Evolutionary conservation across 2,329 filamentous ascomycete genomes (phyloP).

Genomic region (Clonostachys solani): DNA sequence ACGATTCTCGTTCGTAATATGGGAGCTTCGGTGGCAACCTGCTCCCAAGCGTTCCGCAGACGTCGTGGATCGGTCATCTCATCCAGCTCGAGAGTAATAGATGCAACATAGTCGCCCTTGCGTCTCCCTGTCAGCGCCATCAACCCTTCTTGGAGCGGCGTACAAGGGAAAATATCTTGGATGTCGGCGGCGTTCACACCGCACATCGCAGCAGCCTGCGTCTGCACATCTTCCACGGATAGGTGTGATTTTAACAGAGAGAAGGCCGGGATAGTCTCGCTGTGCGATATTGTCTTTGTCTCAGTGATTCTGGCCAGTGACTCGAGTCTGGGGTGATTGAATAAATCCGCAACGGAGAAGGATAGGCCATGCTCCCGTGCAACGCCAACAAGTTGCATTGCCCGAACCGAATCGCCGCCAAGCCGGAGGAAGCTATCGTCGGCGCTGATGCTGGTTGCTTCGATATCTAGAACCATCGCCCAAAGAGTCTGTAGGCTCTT

Average conservation of each 20-base stretch:
- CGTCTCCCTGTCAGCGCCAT: constrained; percentile 26
- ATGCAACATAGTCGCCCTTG: background rate
- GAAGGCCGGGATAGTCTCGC: too few relatives aligned
- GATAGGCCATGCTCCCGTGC: background rate
- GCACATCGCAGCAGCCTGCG: too few relatives aligned
- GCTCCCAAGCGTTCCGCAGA: background rate
- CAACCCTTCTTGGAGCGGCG: constrained; percentile 42
- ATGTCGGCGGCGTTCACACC: too few relatives aligned
- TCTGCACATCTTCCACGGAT: too few relatives aligned
- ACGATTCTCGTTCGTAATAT: background rate
- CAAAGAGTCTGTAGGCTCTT: constrained; percentile 26
- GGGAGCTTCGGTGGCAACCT: background rate
- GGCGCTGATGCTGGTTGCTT: constrained; percentile 23
- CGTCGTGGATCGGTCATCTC: too few relatives aligned
- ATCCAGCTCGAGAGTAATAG: too few relatives aligned
- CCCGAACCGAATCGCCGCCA: constrained; percentile 44
- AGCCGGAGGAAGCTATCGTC: constrained; percentile 44
- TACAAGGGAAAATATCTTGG: constrained; percentile 41
- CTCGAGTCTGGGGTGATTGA: constrained; percentile 17
- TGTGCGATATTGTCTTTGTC: too few relatives aligned
- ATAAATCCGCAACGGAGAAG: background rate
- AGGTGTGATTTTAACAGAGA: too few relatives aligned
- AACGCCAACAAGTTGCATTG: constrained; percentile 37
- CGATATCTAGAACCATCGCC: constrained; percentile 25
- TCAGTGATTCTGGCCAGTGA: too few relatives aligned